These are phyloP conservation scores for Ceriops decandra DNA, from an alignment of 345 rosid species.

Conservation along the genomic window DNA sequence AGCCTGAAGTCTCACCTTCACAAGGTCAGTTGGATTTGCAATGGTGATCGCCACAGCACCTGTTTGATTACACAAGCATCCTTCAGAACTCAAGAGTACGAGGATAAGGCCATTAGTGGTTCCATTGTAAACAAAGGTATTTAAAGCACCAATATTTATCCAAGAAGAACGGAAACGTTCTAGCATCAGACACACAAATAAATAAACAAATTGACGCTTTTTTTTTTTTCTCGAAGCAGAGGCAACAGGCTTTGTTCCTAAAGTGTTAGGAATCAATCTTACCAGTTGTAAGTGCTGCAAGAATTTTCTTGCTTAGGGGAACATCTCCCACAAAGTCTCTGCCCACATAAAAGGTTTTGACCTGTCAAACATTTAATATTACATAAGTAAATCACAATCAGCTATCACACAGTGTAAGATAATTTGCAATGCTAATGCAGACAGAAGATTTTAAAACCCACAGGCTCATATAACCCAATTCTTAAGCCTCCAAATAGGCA, in stretches of 20 bases:
- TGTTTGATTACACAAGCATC: constrained; percentile 25
- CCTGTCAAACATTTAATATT: constrained; percentile 39
- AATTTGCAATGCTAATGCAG: neutral
- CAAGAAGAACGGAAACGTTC: neutral
- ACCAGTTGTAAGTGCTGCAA: constrained; percentile 99
- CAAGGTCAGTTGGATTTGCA: constrained; percentile 99
- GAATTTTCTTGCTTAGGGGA: constrained; percentile 90
- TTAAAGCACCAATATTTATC: too few relatives aligned
- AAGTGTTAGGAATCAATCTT: constrained; percentile 21
- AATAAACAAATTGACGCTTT: neutral
- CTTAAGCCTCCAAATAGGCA: constrained; percentile 93
- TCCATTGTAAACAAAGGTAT: too few relatives aligned
- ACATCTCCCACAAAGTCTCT: constrained; percentile 83
- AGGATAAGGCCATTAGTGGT: too few relatives aligned
- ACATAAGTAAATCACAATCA: constrained; percentile 1
- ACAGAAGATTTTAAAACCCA: constrained; percentile 37
- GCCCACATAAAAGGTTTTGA: constrained; percentile 78
- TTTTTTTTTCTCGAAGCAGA: neutral
- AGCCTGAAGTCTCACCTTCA: constrained; percentile 97
- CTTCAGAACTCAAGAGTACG: too few relatives aligned
- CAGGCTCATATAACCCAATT: constrained; percentile 97
- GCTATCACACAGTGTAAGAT: neutral
- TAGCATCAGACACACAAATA: neutral
- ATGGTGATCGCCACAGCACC: constrained; percentile 84
- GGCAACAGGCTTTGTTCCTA: neutral